Evolutionary conservation across 1,139 yeast genomes (phyloP).

Genomic region (Hanseniaspora sp.): DNA sequence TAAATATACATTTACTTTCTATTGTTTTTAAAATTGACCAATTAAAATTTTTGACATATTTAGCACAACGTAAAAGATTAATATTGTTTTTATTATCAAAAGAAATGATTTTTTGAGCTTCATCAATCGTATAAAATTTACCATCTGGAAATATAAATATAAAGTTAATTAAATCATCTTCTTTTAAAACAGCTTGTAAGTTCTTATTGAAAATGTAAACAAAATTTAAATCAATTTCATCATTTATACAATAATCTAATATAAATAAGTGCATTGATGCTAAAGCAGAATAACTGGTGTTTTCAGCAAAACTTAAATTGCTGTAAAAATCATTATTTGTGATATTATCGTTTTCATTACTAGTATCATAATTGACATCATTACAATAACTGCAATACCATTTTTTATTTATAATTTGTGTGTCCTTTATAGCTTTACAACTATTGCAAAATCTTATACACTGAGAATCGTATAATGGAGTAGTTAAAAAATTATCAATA

Average conservation of each 20-base stretch:
- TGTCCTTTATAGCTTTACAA: slow-evolving; percentile 5
- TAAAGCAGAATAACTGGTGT: background rate
- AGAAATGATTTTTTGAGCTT: background rate
- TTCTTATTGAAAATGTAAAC: background rate
- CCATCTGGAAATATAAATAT: slow-evolving; percentile 3
- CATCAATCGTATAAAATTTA: background rate
- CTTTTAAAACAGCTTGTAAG: background rate
- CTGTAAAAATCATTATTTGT: background rate
- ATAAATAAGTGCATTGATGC: background rate
- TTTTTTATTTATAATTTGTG: background rate
- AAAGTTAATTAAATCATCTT: slow-evolving; percentile 5
- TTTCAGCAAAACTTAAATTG: background rate
- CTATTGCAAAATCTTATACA: background rate
- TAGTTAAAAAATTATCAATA: background rate
- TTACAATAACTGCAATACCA: slow-evolving; percentile 13
- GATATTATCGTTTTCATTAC: background rate
- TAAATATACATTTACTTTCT: background rate
- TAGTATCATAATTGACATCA: slow-evolving; percentile 1
- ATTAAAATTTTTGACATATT: background rate
- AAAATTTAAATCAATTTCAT: background rate
- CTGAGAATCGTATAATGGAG: background rate
- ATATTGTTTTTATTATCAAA: background rate
- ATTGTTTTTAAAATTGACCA: background rate
- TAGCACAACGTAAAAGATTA: background rate
- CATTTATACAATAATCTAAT: slow-evolving; percentile 6